Percentiles rank a stretch among this genome's conserved stretches.
phyloP scores from a whole-genome alignment of 208 protist species.

The Acanthamoeba lenticulata region DNA sequence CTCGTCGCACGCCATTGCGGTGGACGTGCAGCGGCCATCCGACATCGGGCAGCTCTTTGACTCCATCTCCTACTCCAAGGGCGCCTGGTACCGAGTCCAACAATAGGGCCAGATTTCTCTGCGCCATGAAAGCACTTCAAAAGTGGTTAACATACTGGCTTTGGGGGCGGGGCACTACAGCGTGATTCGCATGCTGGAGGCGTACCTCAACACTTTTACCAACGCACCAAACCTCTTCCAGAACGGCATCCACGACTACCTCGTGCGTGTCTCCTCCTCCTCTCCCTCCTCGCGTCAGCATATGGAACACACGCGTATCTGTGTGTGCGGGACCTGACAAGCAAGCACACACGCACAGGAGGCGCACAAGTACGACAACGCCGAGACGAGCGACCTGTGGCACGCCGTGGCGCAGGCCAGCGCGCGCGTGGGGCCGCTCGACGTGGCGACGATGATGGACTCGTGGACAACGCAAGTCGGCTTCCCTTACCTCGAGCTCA shows the following conservation, averaged over 20 bases:
- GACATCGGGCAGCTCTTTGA: constrained; percentile 83
- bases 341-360: constrained; percentile 92
- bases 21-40: constrained; percentile 90
- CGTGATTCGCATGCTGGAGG: not conserved
- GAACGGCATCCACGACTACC: not conserved
- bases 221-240: not conserved
- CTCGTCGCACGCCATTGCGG: constrained; percentile 85
- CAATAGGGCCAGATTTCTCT: too few species aligned
- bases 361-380: constrained; percentile 91
- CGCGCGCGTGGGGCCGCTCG: constrained; percentile 82
- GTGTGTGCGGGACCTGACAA: constrained; percentile 91
- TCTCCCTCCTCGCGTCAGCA: constrained; percentile 97
- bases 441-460: constrained; percentile 86
- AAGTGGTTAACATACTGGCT: too few species aligned
- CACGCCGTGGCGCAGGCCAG: constrained; percentile 89
- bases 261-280: not conserved
- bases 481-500: constrained; percentile 68
- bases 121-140: not conserved
- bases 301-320: constrained; percentile 93
- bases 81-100: not conserved
- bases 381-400: constrained; percentile 94
- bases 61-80: constrained; percentile 78
- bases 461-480: constrained; percentile 93
- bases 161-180: not conserved
- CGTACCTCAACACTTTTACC: not conserved